Evolutionary conservation across 2,329 filamentous ascomycete genomes (phyloP).

Genomic region (Cladosporium sp.): DNA sequence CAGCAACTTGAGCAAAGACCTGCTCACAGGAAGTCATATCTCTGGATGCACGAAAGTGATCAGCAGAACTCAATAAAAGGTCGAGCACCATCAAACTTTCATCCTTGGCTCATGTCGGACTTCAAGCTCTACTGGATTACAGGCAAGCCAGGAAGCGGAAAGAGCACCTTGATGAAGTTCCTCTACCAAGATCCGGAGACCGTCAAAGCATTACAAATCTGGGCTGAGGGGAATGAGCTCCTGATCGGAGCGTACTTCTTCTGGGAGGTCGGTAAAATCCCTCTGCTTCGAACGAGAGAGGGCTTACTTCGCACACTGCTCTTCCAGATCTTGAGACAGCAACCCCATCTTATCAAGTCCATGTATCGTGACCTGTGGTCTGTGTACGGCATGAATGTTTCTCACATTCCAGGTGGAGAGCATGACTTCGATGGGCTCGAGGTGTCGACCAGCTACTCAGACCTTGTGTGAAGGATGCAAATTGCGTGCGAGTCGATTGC

Average conservation of each 20-base stretch:
- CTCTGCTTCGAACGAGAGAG: neutral
- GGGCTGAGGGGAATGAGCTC: neutral
- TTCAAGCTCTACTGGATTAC: neutral
- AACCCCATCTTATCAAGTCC: neutral
- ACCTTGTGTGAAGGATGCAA: no score
- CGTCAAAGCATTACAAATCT: neutral
- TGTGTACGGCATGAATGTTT: neutral
- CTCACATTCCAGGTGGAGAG: no score
- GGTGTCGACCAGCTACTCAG: no score
- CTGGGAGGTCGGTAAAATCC: neutral
- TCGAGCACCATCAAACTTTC: neutral
- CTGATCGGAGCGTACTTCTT: neutral
- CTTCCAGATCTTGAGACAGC: neutral
- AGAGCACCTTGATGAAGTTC: constrained; percentile 1
- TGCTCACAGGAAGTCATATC: neutral
- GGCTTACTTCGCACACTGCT: neutral
- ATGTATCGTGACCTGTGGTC: neutral
- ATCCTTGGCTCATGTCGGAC: neutral
- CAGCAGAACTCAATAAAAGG: neutral
- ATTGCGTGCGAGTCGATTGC: no score
- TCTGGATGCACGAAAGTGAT: no score
- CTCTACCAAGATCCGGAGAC: neutral
- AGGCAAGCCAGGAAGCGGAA: neutral
- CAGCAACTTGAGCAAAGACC: neutral
- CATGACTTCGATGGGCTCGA: no score